Evolutionary conservation across 768 basidiomycete species (phyloP), one percentile per base, ranked within the genome.

Genomic region (Boletus rubescentipes): DNA sequence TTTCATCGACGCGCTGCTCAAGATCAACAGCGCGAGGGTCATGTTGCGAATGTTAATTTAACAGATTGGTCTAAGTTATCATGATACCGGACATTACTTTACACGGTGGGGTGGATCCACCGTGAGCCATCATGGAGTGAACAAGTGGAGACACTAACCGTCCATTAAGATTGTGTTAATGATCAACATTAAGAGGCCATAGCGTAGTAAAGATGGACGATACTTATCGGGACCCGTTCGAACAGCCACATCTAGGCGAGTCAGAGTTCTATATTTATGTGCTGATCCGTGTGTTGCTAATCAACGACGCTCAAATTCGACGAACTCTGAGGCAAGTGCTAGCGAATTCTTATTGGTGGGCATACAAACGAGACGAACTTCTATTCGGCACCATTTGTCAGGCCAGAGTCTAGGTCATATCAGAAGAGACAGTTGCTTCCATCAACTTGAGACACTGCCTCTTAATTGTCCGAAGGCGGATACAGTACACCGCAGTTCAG

Each of bases 371-470:
- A n/a, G 26, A 26, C 26, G 39, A 41, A n/a, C 26, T n/a, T 4
- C n/a, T 42, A 10, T 40, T 21, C 30, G 49, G 42, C 31, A 12
- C 45, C 43, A 30, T 48, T 49, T 46, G 49, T 46, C 44, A 18
- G 26, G 38, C 31, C n/a, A 15, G 18, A 35, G 20, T 30, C 49
- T 40, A 20, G 41, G 50, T 50, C 31, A 39, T 14, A 60, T 60
- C 44, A 53, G 32, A 39, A 52, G 60, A 56, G 49, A 4, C 43
- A n/a, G 38, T 40, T 15, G 9, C 34, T 31, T 36, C 18, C 46
- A 55, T 46, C 39, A 34, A 43, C 38, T 38, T 43, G 52, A 59
- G 51, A 62, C 56, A 56, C 62, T 48, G 51, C 46, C 49, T 3
- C n/a, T 39, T 31, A 7, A 48, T 53, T 44, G 23, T 32, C 36